phyloP scores from a whole-genome alignment of 306 rosid genomes.

The Hippophae rhamnoides region DNA sequence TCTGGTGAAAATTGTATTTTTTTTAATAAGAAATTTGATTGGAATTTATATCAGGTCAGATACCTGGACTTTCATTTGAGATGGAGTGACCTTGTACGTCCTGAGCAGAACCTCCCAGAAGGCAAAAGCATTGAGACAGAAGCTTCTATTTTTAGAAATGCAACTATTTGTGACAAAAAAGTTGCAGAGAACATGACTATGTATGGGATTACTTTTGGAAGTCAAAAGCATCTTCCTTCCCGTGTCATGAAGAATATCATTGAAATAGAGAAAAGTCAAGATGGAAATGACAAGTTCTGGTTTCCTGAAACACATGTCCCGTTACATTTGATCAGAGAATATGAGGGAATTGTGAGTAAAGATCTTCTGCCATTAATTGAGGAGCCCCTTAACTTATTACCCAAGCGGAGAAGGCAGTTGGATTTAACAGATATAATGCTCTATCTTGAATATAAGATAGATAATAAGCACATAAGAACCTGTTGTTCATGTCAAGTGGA shows the following conservation, averaged over 20 bases:
- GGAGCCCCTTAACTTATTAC: slow-evolving; percentile 31
- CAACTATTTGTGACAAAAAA: slow-evolving; percentile 55
- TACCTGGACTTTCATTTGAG: slow-evolving; percentile 70
- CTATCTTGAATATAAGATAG: slow-evolving; percentile 80
- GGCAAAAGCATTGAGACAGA: slow-evolving; percentile 78
- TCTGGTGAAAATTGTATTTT: slow-evolving; percentile 14
- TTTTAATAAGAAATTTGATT: slow-evolving; percentile 14
- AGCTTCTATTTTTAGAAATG: slow-evolving; percentile 89
- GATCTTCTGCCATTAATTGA: slow-evolving; percentile 20
- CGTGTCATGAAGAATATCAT: slow-evolving; percentile 75
- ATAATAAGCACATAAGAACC: slow-evolving; percentile 44
- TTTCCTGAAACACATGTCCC: slow-evolving; percentile 77
- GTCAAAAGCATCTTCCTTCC: slow-evolving; percentile 91
- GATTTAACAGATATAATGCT: slow-evolving; percentile 56
- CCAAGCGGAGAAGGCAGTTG: slow-evolving; percentile 35
- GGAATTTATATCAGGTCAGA: slow-evolving; percentile 69
- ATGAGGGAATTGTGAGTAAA: slow-evolving; percentile 42
- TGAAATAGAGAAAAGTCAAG: slow-evolving; percentile 50
- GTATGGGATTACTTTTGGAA: slow-evolving; percentile 74
- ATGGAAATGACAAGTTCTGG: slow-evolving; percentile 69
- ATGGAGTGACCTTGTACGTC: slow-evolving; percentile 92
- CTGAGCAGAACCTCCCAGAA: slow-evolving; percentile 73
- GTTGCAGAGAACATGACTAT: slow-evolving; percentile 39
- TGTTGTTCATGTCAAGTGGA: slow-evolving; percentile 68
- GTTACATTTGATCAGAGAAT: slow-evolving; percentile 74